phyloP scores from a whole-genome alignment of 2,329 filamentous ascomycete genomes.

The Helminthosporium solani region DNA sequence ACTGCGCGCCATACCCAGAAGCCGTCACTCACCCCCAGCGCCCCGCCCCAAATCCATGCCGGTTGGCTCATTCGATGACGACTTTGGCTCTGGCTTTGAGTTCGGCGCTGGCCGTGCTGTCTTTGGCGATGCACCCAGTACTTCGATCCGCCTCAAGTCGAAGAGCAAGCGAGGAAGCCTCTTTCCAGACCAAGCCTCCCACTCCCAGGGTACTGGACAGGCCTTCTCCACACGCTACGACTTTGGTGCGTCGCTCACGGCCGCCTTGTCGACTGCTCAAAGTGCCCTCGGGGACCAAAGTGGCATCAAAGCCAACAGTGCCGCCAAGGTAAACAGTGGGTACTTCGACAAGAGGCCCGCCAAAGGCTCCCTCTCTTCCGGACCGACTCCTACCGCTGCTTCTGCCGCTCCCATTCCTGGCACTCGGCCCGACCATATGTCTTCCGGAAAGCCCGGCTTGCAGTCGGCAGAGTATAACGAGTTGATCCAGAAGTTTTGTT shows the following conservation, averaged over 20 bases:
- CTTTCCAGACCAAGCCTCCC: constrained; percentile 58
- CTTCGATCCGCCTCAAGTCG: constrained; percentile 68
- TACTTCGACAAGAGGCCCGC: constrained; percentile 34
- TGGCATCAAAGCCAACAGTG: constrained; percentile 41
- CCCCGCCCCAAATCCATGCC: constrained; percentile 52
- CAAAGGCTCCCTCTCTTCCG: neutral
- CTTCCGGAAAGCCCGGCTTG: constrained; percentile 66
- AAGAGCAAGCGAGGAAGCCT: constrained; percentile 63
- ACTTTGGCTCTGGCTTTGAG: constrained; percentile 62
- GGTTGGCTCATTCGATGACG: constrained; percentile 61
- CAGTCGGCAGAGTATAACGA: constrained; percentile 92
- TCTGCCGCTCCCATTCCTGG: constrained; percentile 39
- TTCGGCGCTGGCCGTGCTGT: constrained; percentile 45
- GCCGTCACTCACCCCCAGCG: constrained; percentile 50
- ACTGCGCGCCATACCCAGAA: constrained; percentile 52
- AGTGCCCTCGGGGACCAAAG: constrained; percentile 60
- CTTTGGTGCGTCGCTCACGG: constrained; percentile 86
- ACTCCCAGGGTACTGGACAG: constrained; percentile 58
- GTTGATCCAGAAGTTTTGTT: constrained; percentile 98
- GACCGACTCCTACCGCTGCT: constrained; percentile 12
- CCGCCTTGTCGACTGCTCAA: constrained; percentile 75
- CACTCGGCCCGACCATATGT: constrained; percentile 55
- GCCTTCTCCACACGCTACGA: constrained; percentile 94
- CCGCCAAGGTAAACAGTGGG: constrained; percentile 20
- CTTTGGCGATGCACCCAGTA: constrained; percentile 60